Conservation (phyloP, 2,329 filamentous ascomycete genomes). For the Xylariaceae sp. region DNA sequence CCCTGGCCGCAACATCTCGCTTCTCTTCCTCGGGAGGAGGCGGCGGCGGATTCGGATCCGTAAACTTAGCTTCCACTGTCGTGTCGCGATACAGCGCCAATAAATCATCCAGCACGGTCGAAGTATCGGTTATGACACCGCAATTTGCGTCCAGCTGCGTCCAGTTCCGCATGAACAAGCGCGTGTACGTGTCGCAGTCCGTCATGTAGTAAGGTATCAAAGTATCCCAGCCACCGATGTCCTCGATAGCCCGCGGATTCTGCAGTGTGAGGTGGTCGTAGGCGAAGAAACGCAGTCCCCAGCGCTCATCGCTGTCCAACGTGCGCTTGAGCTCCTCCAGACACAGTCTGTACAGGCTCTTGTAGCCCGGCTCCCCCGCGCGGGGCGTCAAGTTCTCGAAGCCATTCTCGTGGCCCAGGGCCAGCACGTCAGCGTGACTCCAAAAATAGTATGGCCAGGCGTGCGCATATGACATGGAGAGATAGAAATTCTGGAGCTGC, state of each 20-base stretch:
- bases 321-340: conserved; percentile 32
- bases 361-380: conserved; percentile 33
- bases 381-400: conserved; percentile 27
- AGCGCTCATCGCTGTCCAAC: conserved; percentile 31
- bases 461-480: conserved; percentile 39
- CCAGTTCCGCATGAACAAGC: conserved; percentile 43
- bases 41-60: conserved; percentile 33
- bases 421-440: conserved; percentile 53
- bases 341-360: conserved; percentile 36
- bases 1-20: conserved; percentile 6
- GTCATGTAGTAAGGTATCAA: conserved; percentile 55
- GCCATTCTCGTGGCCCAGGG: conserved; percentile 39
- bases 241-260: conserved; percentile 47
- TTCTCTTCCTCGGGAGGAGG: conserved; percentile 14
- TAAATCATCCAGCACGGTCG: conserved; percentile 40
- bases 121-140: conserved; percentile 43
- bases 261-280: conserved; percentile 56
- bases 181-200: conserved; percentile 52
- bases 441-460: conserved; percentile 50
- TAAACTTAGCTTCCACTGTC: conserved; percentile 30
- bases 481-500: conserved; percentile 52
- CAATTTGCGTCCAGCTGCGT: conserved; percentile 33
- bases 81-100: conserved; percentile 41
- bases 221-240: conserved; percentile 53
- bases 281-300: conserved; percentile 52